Evolutionary conservation across 176 grass and related monocot genomes (phyloP).

Genomic region (Lolium rigidum): DNA sequence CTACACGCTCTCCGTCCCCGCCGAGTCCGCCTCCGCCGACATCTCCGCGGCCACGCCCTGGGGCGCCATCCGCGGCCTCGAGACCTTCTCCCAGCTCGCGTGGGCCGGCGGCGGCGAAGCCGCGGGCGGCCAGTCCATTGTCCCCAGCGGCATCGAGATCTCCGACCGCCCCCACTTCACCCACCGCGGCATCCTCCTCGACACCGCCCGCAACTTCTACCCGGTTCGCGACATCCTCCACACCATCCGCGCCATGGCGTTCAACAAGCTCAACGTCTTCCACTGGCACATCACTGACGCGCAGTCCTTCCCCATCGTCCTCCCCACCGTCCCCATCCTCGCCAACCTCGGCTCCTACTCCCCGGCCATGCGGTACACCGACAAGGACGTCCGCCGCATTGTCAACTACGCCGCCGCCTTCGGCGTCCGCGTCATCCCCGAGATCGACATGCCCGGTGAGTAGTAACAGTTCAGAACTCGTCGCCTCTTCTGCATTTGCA

Average conservation of each 20-base stretch:
- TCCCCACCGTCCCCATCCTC: conserved; percentile 77
- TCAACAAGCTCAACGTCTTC: conserved; percentile 97
- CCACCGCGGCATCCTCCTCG: conserved; percentile 80
- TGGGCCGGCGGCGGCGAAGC: conserved; percentile 37
- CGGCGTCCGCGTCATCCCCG: conserved; percentile 87
- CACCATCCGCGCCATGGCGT: conserved; percentile 81
- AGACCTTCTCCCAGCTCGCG: conserved; percentile 83
- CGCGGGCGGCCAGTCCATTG: conserved; percentile 31
- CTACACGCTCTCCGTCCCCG: conserved; percentile 69
- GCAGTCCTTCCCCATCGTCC: conserved; percentile 84
- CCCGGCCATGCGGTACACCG: conserved; percentile 67
- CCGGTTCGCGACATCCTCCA: conserved; percentile 69
- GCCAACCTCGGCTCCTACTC: conserved; percentile 73
- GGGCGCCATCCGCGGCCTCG: conserved; percentile 86
- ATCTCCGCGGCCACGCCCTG: conserved; percentile 68
- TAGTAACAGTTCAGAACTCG: neutral
- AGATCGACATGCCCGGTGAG: conserved; percentile 92
- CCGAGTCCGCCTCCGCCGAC: conserved; percentile 43
- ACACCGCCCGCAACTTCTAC: conserved; percentile 84
- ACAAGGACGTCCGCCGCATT: conserved; percentile 69
- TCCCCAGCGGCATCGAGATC: conserved; percentile 69
- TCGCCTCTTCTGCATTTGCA: neutral
- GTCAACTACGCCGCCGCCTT: conserved; percentile 58
- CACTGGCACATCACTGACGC: conserved; percentile 93
- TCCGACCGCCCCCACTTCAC: conserved; percentile 69